phyloP scores from a whole-genome alignment of 1,284 basidiomycete genomes.

The Meira miltonrushii region DNA sequence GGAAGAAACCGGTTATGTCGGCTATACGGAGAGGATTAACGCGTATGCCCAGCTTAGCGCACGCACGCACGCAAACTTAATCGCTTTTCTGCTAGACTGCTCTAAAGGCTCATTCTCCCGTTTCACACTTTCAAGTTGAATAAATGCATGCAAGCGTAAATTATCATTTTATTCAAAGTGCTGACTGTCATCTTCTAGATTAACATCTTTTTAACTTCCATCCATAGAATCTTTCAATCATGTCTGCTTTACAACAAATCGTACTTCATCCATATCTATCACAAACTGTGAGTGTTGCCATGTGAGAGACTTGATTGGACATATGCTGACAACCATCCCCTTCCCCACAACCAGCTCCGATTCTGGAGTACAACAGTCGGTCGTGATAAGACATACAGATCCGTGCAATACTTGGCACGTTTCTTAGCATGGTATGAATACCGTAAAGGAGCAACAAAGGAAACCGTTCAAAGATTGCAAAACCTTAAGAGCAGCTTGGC shows the following conservation, averaged over 20 bases:
- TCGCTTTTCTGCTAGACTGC: no score
- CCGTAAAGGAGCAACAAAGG: constrained; percentile 54
- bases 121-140: neutral
- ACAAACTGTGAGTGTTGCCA: constrained; percentile 32
- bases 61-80: no score
- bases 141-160: neutral
- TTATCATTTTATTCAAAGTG: neutral
- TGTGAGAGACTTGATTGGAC: neutral
- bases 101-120: neutral
- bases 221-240: constrained; percentile 12
- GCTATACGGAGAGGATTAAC: no score
- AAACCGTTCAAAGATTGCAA: constrained; percentile 52
- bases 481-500: constrained; percentile 55
- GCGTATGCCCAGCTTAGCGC: no score
- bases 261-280: constrained; percentile 50
- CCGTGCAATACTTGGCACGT: constrained; percentile 84
- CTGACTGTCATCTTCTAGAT: neutral
- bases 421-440: constrained; percentile 73
- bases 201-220: neutral
- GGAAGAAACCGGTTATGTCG: no score
- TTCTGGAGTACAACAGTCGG: constrained; percentile 53
- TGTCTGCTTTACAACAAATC: constrained; percentile 51
- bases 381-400: constrained; percentile 70
- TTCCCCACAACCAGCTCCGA: constrained; percentile 39
- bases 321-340: neutral